Base-by-base conservation (phyloP, 2,329 filamentous ascomycete species). In the Aspergillus latus region DNA sequence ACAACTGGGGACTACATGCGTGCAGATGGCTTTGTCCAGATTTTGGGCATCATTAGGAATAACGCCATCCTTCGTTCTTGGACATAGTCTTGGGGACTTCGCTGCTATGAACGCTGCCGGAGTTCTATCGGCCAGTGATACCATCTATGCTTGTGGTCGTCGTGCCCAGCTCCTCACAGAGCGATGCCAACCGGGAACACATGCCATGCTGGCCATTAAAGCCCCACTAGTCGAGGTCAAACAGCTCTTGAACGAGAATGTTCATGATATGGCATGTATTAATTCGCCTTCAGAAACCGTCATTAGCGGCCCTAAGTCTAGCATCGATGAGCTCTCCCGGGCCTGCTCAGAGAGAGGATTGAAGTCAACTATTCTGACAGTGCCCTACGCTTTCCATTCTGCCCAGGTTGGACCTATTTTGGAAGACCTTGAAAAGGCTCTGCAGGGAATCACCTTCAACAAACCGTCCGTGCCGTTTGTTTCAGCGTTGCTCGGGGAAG, bases 221-320 rank as follows among this genome's bases (percentile, higher is more conserved):
- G 70, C 72, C 3, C 71, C 73, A 4, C 63, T 74, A 13, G 65
- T 66, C 32, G 68, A 68, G 11, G 60, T 74, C 2, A 68, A 68
- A 43, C 64, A 92, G 1, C 87, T 92, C 16, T 88, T 88, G 37
- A 72, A 77, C 21, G 64, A 68, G 5, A 63, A 66, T 10, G 54
- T 68, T 5, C 62, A 65, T 32, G 69, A 70, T 29, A 61, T 72
- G 5, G 74, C 76, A 34, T 78, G 76, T 56, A 72, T 78, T 50
- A 78, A 78, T 55, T 72, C 72, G 16, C 74, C 76, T 15, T 66
- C 67, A 2, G 74, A 75, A 56, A 78, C 74, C 36, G 76, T 78
- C 6, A 68, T 78, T 28, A 76, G 74, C 43, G 76, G 75, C 2
- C 64, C 68, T 1, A 67, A 63, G 54, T 61, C 58, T 8, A 69